Evolutionary conservation across 2,329 filamentous ascomycete genomes (phyloP), one percentile per base, ranked within the genome.

Genomic region (Ceratocystis cubensis): DNA sequence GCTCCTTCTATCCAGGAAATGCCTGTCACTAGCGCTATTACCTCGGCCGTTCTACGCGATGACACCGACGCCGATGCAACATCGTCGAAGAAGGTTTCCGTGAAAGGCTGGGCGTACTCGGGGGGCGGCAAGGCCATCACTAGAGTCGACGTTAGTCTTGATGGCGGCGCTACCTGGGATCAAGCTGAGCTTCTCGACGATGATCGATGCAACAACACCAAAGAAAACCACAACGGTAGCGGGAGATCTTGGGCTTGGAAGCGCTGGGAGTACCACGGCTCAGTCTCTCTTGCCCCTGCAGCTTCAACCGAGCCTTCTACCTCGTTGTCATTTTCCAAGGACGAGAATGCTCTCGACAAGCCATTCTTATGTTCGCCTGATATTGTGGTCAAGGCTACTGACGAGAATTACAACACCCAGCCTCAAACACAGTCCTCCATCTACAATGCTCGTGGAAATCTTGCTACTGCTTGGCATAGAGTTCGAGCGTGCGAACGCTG

Each of bases 1-100:
- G 85, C 85, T 6, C 81, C 80, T 10, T 79, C 83, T 1, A 88
- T 88, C 37, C 86, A 88, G 70, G 85, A 88, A 71, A 82, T 87
- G 77, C 84, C 86, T 1, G 80, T 89, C 20, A 86, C 85, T 37
- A 86, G 83, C 67, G 86, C 86, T 63, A 85, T 88, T 65, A 87
- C 85, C 0, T 74, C 73, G 0, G 75, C 77, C 74, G 30, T 45
- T 10, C 65, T 69, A 5, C 28, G 25, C 5, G 48, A 63, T 13
- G 65, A 15, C 72, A 71, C n/a, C 15, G 48, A 59, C n/a, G 64
- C n/a, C 72, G 72, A 28, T 20, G 20, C 30, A n/a, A 37, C 28
- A 17, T 33, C 59, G n/a, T 57, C 65, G 1, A 71, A 72, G 56
- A 59, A 71, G 20, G 73, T 80, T 20, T 75, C 76, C 0, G 72